These are phyloP conservation scores for Coemansia brasiliensis DNA, from an alignment of 192 early-diverging fungal genomes.

Conservation along the genomic window DNA sequence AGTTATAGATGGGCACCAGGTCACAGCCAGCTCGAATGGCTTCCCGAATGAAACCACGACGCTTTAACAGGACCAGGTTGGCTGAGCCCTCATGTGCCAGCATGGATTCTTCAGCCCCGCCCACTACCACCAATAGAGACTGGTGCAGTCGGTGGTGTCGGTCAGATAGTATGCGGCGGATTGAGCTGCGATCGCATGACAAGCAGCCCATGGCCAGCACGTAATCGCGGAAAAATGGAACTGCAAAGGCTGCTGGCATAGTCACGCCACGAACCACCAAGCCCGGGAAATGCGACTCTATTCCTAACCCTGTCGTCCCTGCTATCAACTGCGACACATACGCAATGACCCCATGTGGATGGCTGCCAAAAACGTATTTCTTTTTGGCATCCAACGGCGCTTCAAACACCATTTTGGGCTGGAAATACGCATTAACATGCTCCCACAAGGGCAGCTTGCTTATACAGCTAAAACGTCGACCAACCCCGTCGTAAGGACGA, in stretches of 20 bases:
- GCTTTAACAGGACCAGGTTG: slow-evolving; percentile 74
- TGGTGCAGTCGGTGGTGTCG: slow-evolving; percentile 55
- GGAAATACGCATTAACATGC: slow-evolving; percentile 81
- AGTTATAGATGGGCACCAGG: slow-evolving; percentile 86
- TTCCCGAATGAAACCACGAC: slow-evolving; percentile 88
- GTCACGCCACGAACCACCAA: slow-evolving; percentile 80
- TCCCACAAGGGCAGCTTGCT: slow-evolving; percentile 66
- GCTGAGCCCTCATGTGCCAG: slow-evolving; percentile 62
- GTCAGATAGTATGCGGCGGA: slow-evolving; percentile 75
- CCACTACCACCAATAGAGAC: slow-evolving; percentile 78
- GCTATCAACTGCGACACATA: slow-evolving; percentile 82
- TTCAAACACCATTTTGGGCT: slow-evolving; percentile 77
- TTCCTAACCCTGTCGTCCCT: slow-evolving; percentile 76
- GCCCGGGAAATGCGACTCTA: slow-evolving; percentile 76
- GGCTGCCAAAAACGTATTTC: slow-evolving; percentile 89
- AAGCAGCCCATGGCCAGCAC: slow-evolving; percentile 75
- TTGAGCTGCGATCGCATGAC: slow-evolving; percentile 74
- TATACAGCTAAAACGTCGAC: slow-evolving; percentile 58
- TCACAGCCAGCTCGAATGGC: slow-evolving; percentile 79
- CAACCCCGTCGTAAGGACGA: slow-evolving; percentile 74
- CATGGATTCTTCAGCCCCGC: slow-evolving; percentile 86
- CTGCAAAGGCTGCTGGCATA: slow-evolving; percentile 75
- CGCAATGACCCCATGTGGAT: slow-evolving; percentile 89
- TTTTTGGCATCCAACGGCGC: slow-evolving; percentile 76
- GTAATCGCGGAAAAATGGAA: slow-evolving; percentile 85